Percentiles rank a stretch among this genome's conserved stretches.
phyloP scores from a whole-genome alignment of 1,284 basidiomycete genomes.

The Anthracocystis walkeri region DNA sequence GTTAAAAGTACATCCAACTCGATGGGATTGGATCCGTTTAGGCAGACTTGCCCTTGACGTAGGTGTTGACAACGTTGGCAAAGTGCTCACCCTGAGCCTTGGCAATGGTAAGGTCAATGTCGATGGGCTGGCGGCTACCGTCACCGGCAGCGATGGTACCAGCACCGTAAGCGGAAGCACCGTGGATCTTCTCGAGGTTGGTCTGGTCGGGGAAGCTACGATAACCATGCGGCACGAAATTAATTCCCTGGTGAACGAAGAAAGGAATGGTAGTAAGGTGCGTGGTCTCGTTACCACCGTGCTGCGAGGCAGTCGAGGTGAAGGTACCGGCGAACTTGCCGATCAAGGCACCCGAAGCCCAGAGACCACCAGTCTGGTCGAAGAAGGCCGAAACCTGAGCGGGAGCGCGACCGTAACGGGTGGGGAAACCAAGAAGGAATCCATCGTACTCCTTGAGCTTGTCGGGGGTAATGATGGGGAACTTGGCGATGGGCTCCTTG shows the following conservation, averaged over 20 bases:
- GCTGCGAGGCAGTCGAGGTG: constrained; percentile 74
- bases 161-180: constrained; percentile 53
- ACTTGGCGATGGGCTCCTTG: constrained; percentile 72
- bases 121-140: constrained; percentile 47
- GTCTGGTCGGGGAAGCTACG: constrained; percentile 27
- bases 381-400: constrained; percentile 74
- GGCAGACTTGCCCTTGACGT: constrained; percentile 50
- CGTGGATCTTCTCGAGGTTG: constrained; percentile 41
- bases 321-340: constrained; percentile 84
- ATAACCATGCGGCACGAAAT: constrained; percentile 54
- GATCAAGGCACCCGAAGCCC: constrained; percentile 78
- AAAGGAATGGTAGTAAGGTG: constrained; percentile 60
- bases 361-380: constrained; percentile 81
- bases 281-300: constrained; percentile 61
- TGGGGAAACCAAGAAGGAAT: constrained; percentile 75
- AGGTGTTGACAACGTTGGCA: constrained; percentile 51
- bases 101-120: constrained; percentile 46
- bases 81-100: constrained; percentile 53
- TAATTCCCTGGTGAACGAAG: constrained; percentile 61
- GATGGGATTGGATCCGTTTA: neutral
- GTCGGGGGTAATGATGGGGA: constrained; percentile 79
- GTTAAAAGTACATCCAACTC: neutral
- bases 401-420: constrained; percentile 71
- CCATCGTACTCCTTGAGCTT: constrained; percentile 75
- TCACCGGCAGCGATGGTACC: constrained; percentile 57